These are phyloP conservation scores for Beauveria asiatica DNA, from an alignment of 2,329 filamentous ascomycete genomes.

Conservation along the genomic window DNA sequence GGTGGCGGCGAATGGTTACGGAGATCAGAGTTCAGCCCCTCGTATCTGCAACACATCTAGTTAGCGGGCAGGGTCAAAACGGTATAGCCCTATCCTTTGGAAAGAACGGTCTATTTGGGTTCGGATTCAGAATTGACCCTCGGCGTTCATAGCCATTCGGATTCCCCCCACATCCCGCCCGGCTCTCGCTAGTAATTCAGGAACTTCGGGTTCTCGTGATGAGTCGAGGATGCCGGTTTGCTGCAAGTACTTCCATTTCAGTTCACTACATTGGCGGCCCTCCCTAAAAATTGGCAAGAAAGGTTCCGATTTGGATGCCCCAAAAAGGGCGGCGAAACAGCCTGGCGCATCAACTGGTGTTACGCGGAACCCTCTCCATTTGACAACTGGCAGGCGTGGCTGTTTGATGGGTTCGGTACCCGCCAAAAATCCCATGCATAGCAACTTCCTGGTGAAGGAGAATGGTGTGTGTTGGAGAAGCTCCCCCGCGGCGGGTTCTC, in stretches of 20 bases:
- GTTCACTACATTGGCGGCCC: not conserved
- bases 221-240: too few species aligned
- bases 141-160: not conserved
- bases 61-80: too few species aligned
- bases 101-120: too few species aligned
- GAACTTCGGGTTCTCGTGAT: too few species aligned
- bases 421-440: conserved; percentile 10
- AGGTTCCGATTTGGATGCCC: conserved; percentile 10
- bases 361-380: too few species aligned
- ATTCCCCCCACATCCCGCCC: not conserved
- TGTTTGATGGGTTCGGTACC: conserved; percentile 12
- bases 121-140: too few species aligned
- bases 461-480: conserved; percentile 8
- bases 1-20: too few species aligned
- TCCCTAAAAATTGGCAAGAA: conserved; percentile 8
- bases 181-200: too few species aligned
- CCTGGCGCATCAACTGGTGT: conserved; percentile 8
- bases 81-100: too few species aligned
- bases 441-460: conserved; percentile 13
- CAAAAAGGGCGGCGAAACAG: conserved; percentile 13
- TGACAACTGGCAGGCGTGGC: conserved; percentile 10
- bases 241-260: too few species aligned
- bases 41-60: not conserved
- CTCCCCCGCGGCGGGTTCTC: conserved; percentile 10
- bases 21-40: not conserved